phyloP scores from a whole-genome alignment of 179 eudicot species.

The Patellifolia procumbens region DNA sequence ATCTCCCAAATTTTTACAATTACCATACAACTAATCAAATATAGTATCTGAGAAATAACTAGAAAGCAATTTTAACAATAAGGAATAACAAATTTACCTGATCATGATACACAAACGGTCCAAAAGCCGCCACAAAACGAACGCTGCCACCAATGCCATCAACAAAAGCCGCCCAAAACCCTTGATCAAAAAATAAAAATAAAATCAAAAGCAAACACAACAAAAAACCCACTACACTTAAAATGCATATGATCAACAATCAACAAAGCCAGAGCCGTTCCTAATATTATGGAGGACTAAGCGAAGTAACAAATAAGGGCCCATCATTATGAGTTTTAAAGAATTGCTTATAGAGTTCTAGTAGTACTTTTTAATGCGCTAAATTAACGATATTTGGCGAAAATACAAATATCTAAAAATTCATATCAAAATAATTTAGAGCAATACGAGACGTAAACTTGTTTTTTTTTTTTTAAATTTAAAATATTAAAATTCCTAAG shows the following conservation, averaged over 20 bases:
- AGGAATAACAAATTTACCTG: conserved; percentile 50
- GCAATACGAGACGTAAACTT: too few species aligned
- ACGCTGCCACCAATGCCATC: not conserved
- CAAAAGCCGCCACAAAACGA: conserved; percentile 40
- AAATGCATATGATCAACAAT: conserved; percentile 95
- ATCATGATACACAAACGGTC: conserved; percentile 85
- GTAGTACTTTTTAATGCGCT: too few species aligned
- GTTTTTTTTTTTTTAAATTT: too few species aligned
- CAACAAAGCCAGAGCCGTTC: conserved; percentile 73
- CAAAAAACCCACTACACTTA: conserved; percentile 93
- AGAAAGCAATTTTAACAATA: conserved; percentile 2
- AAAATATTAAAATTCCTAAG: too few species aligned
- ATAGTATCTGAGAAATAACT: not conserved
- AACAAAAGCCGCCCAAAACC: conserved; percentile 34
- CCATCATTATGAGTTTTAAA: too few species aligned
- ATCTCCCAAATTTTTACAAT: conserved; percentile 18
- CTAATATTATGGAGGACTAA: too few species aligned
- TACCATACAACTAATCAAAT: conserved; percentile 16
- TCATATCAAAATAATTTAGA: too few species aligned
- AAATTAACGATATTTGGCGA: too few species aligned
- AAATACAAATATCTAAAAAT: too few species aligned
- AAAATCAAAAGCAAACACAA: conserved; percentile 71
- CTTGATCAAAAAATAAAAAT: conserved; percentile 66
- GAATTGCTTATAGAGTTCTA: too few species aligned
- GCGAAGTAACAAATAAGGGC: too few species aligned